Conservation (phyloP, 2,329 filamentous ascomycete species). For the Akanthomyces dipterigenus region DNA sequence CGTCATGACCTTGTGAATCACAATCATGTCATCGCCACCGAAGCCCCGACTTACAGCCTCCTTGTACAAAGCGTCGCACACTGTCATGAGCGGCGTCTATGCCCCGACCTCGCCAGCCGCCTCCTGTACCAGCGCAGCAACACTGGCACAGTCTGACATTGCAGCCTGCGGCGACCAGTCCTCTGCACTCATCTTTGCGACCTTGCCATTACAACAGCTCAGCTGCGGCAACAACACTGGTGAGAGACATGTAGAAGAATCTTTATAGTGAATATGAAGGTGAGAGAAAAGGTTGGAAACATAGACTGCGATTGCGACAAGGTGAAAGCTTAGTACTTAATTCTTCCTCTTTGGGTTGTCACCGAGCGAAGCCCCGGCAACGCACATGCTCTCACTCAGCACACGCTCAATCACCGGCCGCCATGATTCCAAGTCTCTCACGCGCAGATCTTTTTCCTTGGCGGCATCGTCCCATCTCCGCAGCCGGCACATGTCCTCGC, state of each 20-base stretch:
- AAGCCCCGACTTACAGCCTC: slow-evolving; percentile 18
- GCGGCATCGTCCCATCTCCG: slow-evolving; percentile 17
- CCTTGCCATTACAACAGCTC: slow-evolving; percentile 17
- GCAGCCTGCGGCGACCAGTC: slow-evolving; percentile 26
- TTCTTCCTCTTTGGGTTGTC: no score
- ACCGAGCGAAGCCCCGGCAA: background rate
- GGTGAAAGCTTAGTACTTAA: no score
- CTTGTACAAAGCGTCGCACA: slow-evolving; percentile 19
- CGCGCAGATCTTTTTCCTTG: slow-evolving; percentile 10
- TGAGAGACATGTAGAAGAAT: no score
- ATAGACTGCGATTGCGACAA: no score
- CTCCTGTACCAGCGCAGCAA: slow-evolving; percentile 21
- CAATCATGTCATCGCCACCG: slow-evolving; percentile 24
- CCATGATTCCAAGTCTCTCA: slow-evolving; percentile 2
- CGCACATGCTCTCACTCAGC: background rate
- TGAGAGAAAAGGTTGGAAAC: no score
- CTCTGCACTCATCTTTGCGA: slow-evolving; percentile 21
- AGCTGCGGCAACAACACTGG: no score
- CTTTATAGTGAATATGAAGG: no score
- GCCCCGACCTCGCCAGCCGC: slow-evolving; percentile 18
- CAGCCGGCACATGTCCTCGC: slow-evolving; percentile 16
- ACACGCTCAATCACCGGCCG: slow-evolving; percentile 4
- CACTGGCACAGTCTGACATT: slow-evolving; percentile 25
- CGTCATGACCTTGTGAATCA: slow-evolving; percentile 17
- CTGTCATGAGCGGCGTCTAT: slow-evolving; percentile 18